Evolutionary conservation across 1,139 yeast species (phyloP).

Genomic region (Taphrina flavorubra): DNA sequence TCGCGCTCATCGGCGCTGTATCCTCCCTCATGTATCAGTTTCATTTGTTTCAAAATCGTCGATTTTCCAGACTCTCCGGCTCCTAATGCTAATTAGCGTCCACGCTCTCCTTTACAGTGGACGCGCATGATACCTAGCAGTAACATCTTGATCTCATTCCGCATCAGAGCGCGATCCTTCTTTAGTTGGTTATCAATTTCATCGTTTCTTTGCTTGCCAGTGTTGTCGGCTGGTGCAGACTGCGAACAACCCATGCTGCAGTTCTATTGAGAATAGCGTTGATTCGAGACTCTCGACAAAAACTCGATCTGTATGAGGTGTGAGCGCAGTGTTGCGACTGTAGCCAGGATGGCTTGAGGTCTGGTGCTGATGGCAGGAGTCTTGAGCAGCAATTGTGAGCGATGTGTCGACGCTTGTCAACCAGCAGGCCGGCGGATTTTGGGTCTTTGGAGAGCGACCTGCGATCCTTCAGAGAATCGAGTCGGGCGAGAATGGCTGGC

Average conservation of each 20-base stretch:
- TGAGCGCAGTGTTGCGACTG: not conserved
- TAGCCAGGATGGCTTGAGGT: not conserved
- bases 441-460: conserved; percentile 10
- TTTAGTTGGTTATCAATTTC: conserved; percentile 71
- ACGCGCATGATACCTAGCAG: conserved; percentile 42
- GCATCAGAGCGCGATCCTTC: conserved; percentile 60
- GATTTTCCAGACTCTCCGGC: conserved; percentile 98
- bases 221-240: conserved; percentile 49
- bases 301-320: too few species aligned
- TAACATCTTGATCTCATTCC: conserved; percentile 50
- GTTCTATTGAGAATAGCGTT: not conserved
- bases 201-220: conserved; percentile 58
- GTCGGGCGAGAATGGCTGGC: conserved; percentile 14
- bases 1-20: conserved; percentile 77
- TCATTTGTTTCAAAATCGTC: conserved; percentile 92
- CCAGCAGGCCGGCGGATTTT: not conserved
- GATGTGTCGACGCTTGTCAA: conserved; percentile 4
- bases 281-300: too few species aligned
- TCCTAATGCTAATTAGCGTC: conserved; percentile 7
- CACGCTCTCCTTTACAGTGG: not conserved
- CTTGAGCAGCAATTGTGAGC: not conserved
- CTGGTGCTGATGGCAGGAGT: not conserved
- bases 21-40: conserved; percentile 83
- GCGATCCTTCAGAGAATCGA: conserved; percentile 5
- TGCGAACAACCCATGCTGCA: conserved; percentile 35